Evolutionary conservation across 495 filamentous ascomycete genomes (phyloP), one percentile per base, ranked within the genome.

Genomic region (Aspergillus avenaceus): DNA sequence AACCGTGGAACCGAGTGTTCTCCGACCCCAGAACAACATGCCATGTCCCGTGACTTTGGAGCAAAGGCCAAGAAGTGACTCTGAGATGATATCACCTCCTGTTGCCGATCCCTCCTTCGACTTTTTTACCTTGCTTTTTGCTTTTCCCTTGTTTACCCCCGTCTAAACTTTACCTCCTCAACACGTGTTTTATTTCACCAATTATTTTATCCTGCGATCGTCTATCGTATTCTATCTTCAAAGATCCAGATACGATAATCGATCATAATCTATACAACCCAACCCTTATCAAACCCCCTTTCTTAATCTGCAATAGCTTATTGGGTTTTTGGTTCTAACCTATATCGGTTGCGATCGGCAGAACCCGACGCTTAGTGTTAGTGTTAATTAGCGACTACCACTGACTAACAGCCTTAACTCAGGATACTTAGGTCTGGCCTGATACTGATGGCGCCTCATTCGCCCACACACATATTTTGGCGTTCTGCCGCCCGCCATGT

Each of bases 71-170:
- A n/a, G n/a, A n/a, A 38, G 6, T 21, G 8, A 34, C 18, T 5
- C 31, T 34, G n/a, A 6, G 21, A 4, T 38, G 34, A 38, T 13
- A 38, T 38, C 34, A 21, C 34, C 34, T n/a, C n/a, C 34, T 38
- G 4, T 12, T 36, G 34, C 34, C 34, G 34, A 38, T 38, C 34
- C 34, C 13, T 38, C 34, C 12, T 36, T 16, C 32, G 8, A 36
- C n/a, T n/a, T n/a, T n/a, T n/a, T 52, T 37, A 42, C 32, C 46
- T 49, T 49, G 32, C n/a, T 18, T 52, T 14, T 49, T 40, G 21
- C 24, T 40, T 24, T 38, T 26, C n/a, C 22, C 19, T 11, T 2
- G 22, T 12, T 8, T 43, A 7, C 32, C 13, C n/a, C n/a, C n/a
- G n/a, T n/a, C n/a, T n/a, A n/a, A n/a, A n/a, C n/a, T n/a, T n/a